Conservation (phyloP, 768 basidiomycete genomes). For the Mycena rosella region DNA sequence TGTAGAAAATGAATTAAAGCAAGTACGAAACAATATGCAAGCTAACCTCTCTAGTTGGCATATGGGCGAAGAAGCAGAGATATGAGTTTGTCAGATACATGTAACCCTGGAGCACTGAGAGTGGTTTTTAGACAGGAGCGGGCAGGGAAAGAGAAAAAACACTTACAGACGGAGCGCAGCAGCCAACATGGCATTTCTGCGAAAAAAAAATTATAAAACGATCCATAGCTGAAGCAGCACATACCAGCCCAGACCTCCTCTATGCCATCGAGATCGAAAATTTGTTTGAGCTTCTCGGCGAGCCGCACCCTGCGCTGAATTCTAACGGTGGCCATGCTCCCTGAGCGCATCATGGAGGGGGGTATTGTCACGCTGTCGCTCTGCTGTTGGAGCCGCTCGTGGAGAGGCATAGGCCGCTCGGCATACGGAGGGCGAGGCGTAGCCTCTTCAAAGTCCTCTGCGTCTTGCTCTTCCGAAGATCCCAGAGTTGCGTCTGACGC, state of each 20-base stretch:
- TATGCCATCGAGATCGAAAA: constrained; percentile 86
- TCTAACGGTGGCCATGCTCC: constrained; percentile 82
- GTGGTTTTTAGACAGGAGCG: constrained; percentile 16
- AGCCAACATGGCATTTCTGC: constrained; percentile 97
- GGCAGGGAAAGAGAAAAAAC: neutral
- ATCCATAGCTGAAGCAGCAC: constrained; percentile 38
- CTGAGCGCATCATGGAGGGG: constrained; percentile 55
- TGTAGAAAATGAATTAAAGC: constrained; percentile 47
- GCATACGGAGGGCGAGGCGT: constrained; percentile 54
- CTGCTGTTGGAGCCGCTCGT: constrained; percentile 24
- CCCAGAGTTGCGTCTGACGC: constrained; percentile 45
- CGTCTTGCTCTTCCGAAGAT: constrained; percentile 48
- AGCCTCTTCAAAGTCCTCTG: constrained; percentile 64
- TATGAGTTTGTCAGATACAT: constrained; percentile 96
- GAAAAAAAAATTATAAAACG: constrained; percentile 29
- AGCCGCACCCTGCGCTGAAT: constrained; percentile 76
- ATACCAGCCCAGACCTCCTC: constrained; percentile 88
- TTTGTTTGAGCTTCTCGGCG: constrained; percentile 89
- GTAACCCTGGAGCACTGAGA: constrained; percentile 92
- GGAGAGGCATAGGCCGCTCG: constrained; percentile 24
- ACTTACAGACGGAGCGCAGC: constrained; percentile 88
- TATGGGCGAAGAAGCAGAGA: constrained; percentile 96
- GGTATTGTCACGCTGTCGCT: constrained; percentile 21
- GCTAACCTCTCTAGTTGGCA: constrained; percentile 87
- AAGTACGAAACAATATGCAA: constrained; percentile 5